phyloP scores from a whole-genome alignment of 805 yeast species.

The Saturnispora kantuleensis region DNA sequence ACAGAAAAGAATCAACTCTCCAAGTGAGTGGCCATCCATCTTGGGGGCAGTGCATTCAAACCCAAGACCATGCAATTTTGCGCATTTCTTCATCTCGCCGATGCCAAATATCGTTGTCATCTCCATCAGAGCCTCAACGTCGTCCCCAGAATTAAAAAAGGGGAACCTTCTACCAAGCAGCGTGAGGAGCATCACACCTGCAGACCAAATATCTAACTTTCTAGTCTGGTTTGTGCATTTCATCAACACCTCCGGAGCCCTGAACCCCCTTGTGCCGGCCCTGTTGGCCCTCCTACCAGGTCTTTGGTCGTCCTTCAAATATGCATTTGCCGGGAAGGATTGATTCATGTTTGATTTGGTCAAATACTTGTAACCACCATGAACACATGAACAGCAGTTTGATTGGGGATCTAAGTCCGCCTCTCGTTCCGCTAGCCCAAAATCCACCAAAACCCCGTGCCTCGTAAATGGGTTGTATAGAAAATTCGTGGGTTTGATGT shows the following conservation, averaged over 20 bases:
- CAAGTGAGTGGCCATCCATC: constrained; percentile 32
- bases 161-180: constrained; percentile 77
- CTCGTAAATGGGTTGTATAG: constrained; percentile 56
- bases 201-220: constrained; percentile 86
- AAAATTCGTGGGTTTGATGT: constrained; percentile 90
- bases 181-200: constrained; percentile 79
- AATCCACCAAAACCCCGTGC: constrained; percentile 80
- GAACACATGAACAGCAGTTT: constrained; percentile 47
- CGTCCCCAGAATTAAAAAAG: constrained; percentile 88
- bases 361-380: constrained; percentile 26
- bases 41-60: constrained; percentile 58
- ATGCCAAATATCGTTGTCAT: constrained; percentile 73
- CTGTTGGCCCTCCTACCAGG: constrained; percentile 90
- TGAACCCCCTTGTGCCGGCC: constrained; percentile 92
- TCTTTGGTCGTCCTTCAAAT: constrained; percentile 78
- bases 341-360: constrained; percentile 15
- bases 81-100: constrained; percentile 61
- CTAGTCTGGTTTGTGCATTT: constrained; percentile 78
- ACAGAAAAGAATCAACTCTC: constrained; percentile 34
- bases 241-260: constrained; percentile 88
- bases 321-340: constrained; percentile 42
- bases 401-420: constrained; percentile 23
- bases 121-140: constrained; percentile 83
- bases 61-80: constrained; percentile 80
- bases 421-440: constrained; percentile 78